Base-by-base conservation (phyloP, 2,329 filamentous ascomycete genomes). In the Ciborinia camelliae region DNA sequence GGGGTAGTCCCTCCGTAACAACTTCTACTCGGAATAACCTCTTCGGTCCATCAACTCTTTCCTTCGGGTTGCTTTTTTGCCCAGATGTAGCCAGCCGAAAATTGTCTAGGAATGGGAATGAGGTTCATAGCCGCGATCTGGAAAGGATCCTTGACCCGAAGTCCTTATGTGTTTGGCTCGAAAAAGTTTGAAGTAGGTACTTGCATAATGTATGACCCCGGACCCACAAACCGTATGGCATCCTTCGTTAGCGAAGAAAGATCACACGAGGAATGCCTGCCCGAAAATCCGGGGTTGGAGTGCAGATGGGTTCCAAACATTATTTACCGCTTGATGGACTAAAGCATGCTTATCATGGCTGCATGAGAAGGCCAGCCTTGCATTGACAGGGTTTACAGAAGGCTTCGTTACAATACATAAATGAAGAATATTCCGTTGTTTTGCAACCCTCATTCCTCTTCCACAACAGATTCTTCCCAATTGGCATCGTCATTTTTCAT, bases 261-360 rank as follows among this genome's bases (percentile, higher is more conserved):
- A n/a, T 14, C 41, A 35, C 54, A 26, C 28, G 28, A 62, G 59
- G 59, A 62, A 54, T 53, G 47, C 26, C 59, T 62, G 59, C 47
- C 59, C 59, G 48, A 53, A 62, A 62, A 62, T 62, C 59, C 59
- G 59, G 59, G 59, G 59, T 39, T 51, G 58, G 26, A 53, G 47
- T 20, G 37, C 50, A 54, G 59, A 43, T 28, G 32, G 35, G 48
- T 58, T 35, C 59, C 47, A 59, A 35, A 47, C 12, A 48, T 26
- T 28, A 39, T 47, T 30, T 59, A 59, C 41, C 14, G 47, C 26
- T 53, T 18, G n/a, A n/a, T 52, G 26, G 32, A 53, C 39, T 23
- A 9, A 9, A 41, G 59, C 18, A 53, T 41, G 59, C 48, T 54
- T 20, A 41, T 39, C 30, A 14, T 51, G 32, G 58, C 26, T 54